A percentile compares a stretch with the other conserved stretches of the same genome.
Conservation (phyloP, 2,329 filamentous ascomycete species). For the Aphanoascus verrucosus region DNA sequence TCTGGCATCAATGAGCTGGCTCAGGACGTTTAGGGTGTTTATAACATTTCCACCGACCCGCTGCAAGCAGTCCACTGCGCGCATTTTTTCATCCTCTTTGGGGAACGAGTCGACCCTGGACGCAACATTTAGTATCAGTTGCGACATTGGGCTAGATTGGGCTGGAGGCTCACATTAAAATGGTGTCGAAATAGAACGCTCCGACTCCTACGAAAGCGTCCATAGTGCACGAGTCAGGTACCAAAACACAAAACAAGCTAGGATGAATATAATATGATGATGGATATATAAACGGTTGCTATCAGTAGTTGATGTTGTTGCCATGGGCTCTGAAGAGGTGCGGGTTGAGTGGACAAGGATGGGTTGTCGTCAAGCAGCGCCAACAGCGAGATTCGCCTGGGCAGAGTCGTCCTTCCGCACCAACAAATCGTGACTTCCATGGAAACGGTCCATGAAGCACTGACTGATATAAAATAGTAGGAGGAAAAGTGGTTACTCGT, state of each 20-base stretch:
- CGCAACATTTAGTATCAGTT: conserved; percentile 9
- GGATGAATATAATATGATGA: background rate
- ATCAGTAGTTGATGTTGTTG: too few species aligned
- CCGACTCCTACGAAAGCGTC: conserved; percentile 52
- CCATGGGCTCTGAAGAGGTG: too few species aligned
- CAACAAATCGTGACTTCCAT: too few species aligned
- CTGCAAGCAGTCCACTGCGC: conserved; percentile 48
- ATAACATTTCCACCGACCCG: conserved; percentile 63
- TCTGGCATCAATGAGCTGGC: conserved; percentile 44
- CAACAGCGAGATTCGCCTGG: too few species aligned
- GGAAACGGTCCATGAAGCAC: too few species aligned
- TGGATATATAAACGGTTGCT: conserved; percentile 1
- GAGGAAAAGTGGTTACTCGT: too few species aligned
- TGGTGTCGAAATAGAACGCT: conserved; percentile 58
- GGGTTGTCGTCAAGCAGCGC: too few species aligned
- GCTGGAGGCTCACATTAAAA: conserved; percentile 44
- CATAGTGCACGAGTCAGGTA: conserved; percentile 29
- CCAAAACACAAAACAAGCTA: background rate
- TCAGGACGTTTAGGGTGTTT: conserved; percentile 60
- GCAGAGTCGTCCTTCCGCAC: too few species aligned
- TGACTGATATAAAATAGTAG: too few species aligned
- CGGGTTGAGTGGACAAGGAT: too few species aligned
- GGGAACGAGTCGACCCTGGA: conserved; percentile 55
- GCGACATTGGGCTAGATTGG: background rate
- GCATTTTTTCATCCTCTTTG: conserved; percentile 60